These are phyloP conservation scores for Scutellaria barbata DNA, from an alignment of 257 asterid species.

Conservation along the genomic window DNA sequence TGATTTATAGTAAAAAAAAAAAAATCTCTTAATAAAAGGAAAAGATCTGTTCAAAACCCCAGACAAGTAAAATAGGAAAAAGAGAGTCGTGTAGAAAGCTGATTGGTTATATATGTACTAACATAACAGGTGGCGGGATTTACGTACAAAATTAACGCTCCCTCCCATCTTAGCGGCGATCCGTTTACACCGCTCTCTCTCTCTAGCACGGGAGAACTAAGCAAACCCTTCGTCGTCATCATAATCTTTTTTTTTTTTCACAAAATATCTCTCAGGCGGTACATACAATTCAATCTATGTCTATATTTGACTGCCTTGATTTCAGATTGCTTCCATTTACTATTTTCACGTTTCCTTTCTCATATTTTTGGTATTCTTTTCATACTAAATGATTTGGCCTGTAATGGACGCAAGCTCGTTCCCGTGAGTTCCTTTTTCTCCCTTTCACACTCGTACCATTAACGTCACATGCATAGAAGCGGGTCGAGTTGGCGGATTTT, in stretches of 20 bases:
- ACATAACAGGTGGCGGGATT: slow-evolving; percentile 71
- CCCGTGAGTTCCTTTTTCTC: slow-evolving; percentile 46
- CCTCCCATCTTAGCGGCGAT: slow-evolving; percentile 54
- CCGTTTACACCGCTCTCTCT: slow-evolving; percentile 43
- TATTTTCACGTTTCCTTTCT: slow-evolving; percentile 35
- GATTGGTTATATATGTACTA: slow-evolving; percentile 15
- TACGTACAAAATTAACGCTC: slow-evolving; percentile 42
- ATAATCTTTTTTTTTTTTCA: not conserved
- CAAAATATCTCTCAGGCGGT: slow-evolving; percentile 10
- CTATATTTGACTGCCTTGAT: slow-evolving; percentile 32
- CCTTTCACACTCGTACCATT: slow-evolving; percentile 25
- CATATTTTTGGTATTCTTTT: not conserved
- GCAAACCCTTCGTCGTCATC: slow-evolving; percentile 42
- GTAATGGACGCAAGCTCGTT: slow-evolving; percentile 41
- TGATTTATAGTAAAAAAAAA: no score
- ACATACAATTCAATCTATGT: slow-evolving; percentile 32
- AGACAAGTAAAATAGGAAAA: no score
- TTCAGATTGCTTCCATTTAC: slow-evolving; percentile 41
- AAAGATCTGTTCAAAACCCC: no score
- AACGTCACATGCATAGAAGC: slow-evolving; percentile 44
- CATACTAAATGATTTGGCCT: slow-evolving; percentile 27
- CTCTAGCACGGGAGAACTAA: slow-evolving; percentile 36
- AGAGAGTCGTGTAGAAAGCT: not conserved
- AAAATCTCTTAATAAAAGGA: no score
- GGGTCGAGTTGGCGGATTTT: slow-evolving; percentile 6